Evolutionary conservation across 345 rosid genomes (phyloP), one percentile per base, ranked within the genome.

Genomic region (Iberis pinnata): DNA sequence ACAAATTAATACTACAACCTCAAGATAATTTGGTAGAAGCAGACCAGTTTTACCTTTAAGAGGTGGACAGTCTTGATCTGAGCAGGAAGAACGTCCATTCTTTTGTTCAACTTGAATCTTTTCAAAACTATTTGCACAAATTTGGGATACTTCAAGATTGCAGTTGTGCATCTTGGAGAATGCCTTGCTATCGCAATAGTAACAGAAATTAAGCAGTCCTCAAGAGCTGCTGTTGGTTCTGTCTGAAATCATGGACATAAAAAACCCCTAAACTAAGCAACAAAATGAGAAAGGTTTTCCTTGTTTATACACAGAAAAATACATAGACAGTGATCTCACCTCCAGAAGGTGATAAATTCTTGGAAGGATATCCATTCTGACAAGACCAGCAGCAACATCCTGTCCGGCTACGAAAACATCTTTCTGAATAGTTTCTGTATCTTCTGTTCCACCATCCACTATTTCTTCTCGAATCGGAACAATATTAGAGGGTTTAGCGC

Each of bases 381-480:
- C 83, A 43, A 90, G 76, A 60, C 95, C 98, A 15, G 95, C 96
- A 42, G 78, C 84, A 76, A 86, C 81, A 73, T 90, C 98, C 78
- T 86, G 98, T 58, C 87, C 78, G 24, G 92, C 92, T 56, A 90
- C 73, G 71, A 75, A 54, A 60, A 86, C 63, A 73, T 90, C 96
- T 45, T 90, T 92, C 77, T 75, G 85, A 64, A 90, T 84, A 45
- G 97, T 86, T 36, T 65, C 80, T 22, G 69, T 67, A 53, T 70
- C 87, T 72, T 79, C 81, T 39, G 68, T 62, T 50, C 72, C 92
- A 16, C 82, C 85, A 75, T 70, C 76, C 54, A 64, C 9, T 42
- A 43, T 48, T 56, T 77, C 74, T 64, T 71, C 78, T 27, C 73
- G 64, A 43, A 59, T 66, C 60, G 70, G 65, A 59, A 79, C 68